phyloP scores from a whole-genome alignment of 176 grass and related monocot genomes.

The Puccinellia tenuiflora region DNA sequence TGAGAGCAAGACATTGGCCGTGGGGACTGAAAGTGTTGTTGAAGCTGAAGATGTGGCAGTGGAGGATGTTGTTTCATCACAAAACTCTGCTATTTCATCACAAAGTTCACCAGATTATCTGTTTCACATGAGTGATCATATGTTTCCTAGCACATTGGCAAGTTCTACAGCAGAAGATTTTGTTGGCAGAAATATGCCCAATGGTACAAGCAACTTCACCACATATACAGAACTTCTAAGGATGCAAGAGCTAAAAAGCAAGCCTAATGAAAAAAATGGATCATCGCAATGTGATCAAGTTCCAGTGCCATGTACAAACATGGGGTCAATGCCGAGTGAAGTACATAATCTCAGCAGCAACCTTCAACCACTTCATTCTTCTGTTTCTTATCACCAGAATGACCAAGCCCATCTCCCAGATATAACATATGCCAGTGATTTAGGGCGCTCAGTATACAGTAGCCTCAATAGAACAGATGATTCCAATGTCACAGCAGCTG shows the following conservation, averaged over 20 bases:
- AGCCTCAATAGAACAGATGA: constrained; percentile 12
- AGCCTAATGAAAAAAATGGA: constrained; percentile 10
- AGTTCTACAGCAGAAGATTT: constrained; percentile 31
- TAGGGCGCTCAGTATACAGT: constrained; percentile 15
- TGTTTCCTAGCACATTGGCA: constrained; percentile 11
- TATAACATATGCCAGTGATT: neutral
- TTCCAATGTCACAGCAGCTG: constrained; percentile 14
- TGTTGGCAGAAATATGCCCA: constrained; percentile 19
- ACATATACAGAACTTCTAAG: constrained; percentile 49
- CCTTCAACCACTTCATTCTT: neutral
- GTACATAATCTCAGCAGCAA: neutral
- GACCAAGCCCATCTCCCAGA: neutral
- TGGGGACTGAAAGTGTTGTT: neutral
- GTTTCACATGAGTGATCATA: constrained; percentile 22
- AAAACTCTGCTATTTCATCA: constrained; percentile 59
- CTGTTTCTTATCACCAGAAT: constrained; percentile 30
- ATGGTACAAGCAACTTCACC: constrained; percentile 12
- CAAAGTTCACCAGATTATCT: constrained; percentile 49
- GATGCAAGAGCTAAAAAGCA: constrained; percentile 39
- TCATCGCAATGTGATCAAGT: constrained; percentile 25
- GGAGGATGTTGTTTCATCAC: constrained; percentile 57
- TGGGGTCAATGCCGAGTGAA: constrained; percentile 6
- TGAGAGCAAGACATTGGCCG: constrained; percentile 21
- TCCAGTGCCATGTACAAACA: constrained; percentile 21
- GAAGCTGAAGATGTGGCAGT: constrained; percentile 41